Evolutionary conservation across 495 filamentous ascomycete species (phyloP).

Genomic region (Xylaria grammica): DNA sequence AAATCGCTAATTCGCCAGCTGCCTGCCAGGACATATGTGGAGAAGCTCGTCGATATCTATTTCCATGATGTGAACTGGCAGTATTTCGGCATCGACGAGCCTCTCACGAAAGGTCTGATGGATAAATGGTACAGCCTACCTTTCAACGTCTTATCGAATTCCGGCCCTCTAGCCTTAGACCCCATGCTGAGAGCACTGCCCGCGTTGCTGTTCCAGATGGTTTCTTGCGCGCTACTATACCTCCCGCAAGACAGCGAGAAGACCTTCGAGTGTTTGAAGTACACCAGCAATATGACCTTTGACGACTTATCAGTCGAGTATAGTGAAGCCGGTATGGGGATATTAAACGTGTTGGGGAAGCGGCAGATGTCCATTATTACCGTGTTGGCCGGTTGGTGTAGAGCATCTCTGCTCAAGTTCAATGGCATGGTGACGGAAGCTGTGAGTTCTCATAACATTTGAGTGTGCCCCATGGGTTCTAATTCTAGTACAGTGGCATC

Average conservation of each 20-base stretch:
- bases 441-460: conserved; percentile 32
- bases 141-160: conserved; percentile 46
- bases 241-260: conserved; percentile 53
- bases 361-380: conserved; percentile 58
- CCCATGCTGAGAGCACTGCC: conserved; percentile 58
- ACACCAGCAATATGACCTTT: conserved; percentile 63
- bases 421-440: conserved; percentile 56
- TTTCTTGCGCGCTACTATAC: conserved; percentile 60
- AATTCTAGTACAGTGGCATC: conserved; percentile 58
- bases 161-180: conserved; percentile 48
- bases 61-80: conserved; percentile 65
- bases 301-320: conserved; percentile 64
- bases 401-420: conserved; percentile 55
- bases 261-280: conserved; percentile 57
- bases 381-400: conserved; percentile 61
- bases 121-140: conserved; percentile 56
- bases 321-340: conserved; percentile 59
- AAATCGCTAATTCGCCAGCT: conserved; percentile 58
- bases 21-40: conserved; percentile 57
- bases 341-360: conserved; percentile 60
- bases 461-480: conserved; percentile 14
- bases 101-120: conserved; percentile 54
- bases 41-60: conserved; percentile 58
- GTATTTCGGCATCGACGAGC: conserved; percentile 61
- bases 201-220: conserved; percentile 60